Evolutionary conservation across 2,329 filamentous ascomycete genomes (phyloP).

Genomic region (Dactylellina leptospora): DNA sequence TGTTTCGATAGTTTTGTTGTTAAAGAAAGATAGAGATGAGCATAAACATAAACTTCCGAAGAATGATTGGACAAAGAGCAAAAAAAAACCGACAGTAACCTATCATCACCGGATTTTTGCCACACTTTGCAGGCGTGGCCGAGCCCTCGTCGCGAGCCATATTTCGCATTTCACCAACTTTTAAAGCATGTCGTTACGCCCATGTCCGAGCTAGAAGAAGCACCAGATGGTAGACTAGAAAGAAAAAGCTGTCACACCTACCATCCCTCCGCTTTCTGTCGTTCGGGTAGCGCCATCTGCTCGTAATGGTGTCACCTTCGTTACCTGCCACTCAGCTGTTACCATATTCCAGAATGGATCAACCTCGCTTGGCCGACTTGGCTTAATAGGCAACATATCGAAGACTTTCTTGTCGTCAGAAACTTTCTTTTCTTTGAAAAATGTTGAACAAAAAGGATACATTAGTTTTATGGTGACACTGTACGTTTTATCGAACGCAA

Average conservation of each 20-base stretch:
- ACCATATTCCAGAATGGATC: slow-evolving; percentile 46
- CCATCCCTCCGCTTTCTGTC: too few species aligned
- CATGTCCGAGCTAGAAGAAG: slow-evolving; percentile 15
- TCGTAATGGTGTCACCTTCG: slow-evolving; percentile 29
- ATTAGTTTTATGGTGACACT: too few species aligned
- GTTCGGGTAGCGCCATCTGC: slow-evolving; percentile 49
- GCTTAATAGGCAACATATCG: slow-evolving; percentile 28
- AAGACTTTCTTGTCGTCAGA: slow-evolving; percentile 7
- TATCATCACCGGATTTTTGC: slow-evolving; percentile 17
- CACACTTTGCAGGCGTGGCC: slow-evolving; percentile 46
- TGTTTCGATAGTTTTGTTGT: too few species aligned
- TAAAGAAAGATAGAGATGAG: too few species aligned
- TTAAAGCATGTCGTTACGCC: slow-evolving; percentile 28
- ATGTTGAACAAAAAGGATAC: slow-evolving; percentile 14
- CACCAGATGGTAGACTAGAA: too few species aligned
- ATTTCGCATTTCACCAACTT: too few species aligned
- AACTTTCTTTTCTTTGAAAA: slow-evolving; percentile 10
- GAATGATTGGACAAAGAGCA: too few species aligned
- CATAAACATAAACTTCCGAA: too few species aligned
- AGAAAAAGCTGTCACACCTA: too few species aligned
- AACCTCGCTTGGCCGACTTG: slow-evolving; percentile 42
- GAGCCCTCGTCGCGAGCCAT: slow-evolving; percentile 37
- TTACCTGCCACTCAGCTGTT: slow-evolving; percentile 38
- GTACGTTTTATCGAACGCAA: too few species aligned
- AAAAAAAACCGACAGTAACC: too few species aligned